Conservation (phyloP, 2,329 filamentous ascomycete genomes). For the Nemania serpens region DNA sequence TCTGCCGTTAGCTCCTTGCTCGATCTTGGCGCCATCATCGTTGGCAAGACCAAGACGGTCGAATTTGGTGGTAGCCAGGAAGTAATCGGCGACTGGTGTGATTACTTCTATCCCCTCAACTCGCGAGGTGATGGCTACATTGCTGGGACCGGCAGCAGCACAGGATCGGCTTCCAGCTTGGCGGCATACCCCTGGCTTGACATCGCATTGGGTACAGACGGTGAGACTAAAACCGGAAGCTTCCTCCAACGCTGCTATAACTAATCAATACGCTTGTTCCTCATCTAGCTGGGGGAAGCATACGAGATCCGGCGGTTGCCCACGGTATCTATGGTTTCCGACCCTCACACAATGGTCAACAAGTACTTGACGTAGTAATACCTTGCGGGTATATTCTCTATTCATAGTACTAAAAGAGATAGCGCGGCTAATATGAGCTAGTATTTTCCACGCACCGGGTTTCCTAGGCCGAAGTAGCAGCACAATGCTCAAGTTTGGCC, state of each 20-base stretch:
- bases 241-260: too few relatives aligned
- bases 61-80: conserved; percentile 11
- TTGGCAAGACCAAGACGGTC: conserved; percentile 11
- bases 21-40: conserved; percentile 4
- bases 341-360: conserved; percentile 2
- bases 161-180: conserved; percentile 1
- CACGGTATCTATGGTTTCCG: conserved; percentile 8
- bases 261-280: too few relatives aligned
- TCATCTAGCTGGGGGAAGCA: conserved; percentile 10
- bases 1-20: conserved; percentile 4
- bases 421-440: background rate
- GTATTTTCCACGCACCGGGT: conserved; percentile 2
- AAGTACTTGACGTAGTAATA: background rate
- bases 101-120: conserved; percentile 10
- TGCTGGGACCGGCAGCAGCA: conserved; percentile 8
- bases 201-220: conserved; percentile 3
- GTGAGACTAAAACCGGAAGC: background rate
- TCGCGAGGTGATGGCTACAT: conserved; percentile 14
- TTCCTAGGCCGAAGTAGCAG: conserved; percentile 6
- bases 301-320: conserved; percentile 11
- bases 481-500: conserved; percentile 10
- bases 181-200: conserved; percentile 15
- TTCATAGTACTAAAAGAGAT: background rate
- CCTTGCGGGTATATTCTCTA: conserved; percentile 3
- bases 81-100: conserved; percentile 10